phyloP scores from a whole-genome alignment of 441 rosid species.

The Caryocar brasiliense region DNA sequence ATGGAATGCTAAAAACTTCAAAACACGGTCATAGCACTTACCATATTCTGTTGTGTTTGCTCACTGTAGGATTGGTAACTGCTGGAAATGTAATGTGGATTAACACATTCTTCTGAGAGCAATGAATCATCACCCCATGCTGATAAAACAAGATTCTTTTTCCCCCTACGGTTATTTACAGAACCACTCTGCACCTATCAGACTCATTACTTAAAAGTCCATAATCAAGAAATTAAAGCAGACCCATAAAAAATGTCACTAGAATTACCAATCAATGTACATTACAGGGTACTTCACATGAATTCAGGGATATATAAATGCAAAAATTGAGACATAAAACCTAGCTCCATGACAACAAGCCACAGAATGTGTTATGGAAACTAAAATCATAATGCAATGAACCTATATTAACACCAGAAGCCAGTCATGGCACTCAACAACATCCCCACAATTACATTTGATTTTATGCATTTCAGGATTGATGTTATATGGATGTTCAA shows the following conservation, averaged over 20 bases:
- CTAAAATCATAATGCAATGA: too few relatives aligned
- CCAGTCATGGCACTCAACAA: too few relatives aligned
- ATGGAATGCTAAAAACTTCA: constrained; percentile 5
- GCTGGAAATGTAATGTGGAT: constrained; percentile 56
- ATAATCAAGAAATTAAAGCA: not conserved
- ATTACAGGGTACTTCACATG: too few relatives aligned
- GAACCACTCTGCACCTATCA: constrained; percentile 47
- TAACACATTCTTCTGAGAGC: constrained; percentile 57
- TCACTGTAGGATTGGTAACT: constrained; percentile 55
- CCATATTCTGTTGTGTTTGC: constrained; percentile 72
- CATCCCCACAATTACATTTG: too few relatives aligned
- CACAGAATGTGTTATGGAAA: too few relatives aligned
- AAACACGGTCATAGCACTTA: constrained; percentile 16
- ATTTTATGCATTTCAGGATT: too few relatives aligned
- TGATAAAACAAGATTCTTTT: constrained; percentile 88
- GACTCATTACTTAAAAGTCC: not conserved
- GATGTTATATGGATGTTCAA: too few relatives aligned
- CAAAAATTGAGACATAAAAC: too few relatives aligned
- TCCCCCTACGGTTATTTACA: constrained; percentile 69
- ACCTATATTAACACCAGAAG: too few relatives aligned
- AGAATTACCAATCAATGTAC: not conserved
- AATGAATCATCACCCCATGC: constrained; percentile 84
- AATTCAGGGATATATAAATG: too few relatives aligned
- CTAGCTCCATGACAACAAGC: too few relatives aligned
- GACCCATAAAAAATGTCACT: not conserved